Conservation (phyloP, 768 basidiomycete species). For the Collybia nuda region DNA sequence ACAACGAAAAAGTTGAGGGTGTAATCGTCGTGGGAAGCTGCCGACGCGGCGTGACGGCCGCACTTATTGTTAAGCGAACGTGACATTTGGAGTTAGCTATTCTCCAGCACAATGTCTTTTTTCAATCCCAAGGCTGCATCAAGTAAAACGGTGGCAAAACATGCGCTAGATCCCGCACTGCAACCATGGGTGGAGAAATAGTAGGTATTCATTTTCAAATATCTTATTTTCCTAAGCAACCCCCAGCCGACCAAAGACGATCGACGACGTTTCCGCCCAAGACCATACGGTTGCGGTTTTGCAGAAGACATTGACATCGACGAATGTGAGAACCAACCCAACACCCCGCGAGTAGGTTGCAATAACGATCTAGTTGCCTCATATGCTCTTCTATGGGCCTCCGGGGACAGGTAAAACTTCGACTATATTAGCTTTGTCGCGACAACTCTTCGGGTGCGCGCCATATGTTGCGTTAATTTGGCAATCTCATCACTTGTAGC, state of each 20-base stretch:
- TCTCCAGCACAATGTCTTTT: conserved; percentile 53
- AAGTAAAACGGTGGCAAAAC: conserved; percentile 40
- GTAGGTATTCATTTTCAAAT: conserved; percentile 42
- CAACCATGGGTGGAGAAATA: conserved; percentile 99
- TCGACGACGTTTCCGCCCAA: conserved; percentile 96
- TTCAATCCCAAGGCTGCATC: conserved; percentile 50
- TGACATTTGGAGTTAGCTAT: conserved; percentile 26
- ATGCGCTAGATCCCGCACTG: conserved; percentile 50
- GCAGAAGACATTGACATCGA: conserved; percentile 84
- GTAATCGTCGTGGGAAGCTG: conserved; percentile 28
- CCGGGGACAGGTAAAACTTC: conserved; percentile 99
- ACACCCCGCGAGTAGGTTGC: background rate
- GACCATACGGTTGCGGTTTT: conserved; percentile 95
- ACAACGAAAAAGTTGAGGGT: conserved; percentile 17
- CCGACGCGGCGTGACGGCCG: conserved; percentile 37
- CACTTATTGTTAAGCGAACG: conserved; percentile 45
- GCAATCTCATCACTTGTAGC: background rate
- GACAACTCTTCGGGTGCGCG: conserved; percentile 90
- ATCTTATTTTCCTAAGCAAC: conserved; percentile 2
- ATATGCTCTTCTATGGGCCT: conserved; percentile 99
- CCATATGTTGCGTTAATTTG: conserved; percentile 1
- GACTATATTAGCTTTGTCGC: conserved; percentile 90
- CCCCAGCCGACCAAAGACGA: conserved; percentile 89
- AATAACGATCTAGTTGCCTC: conserved; percentile 71
- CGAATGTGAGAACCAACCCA: conserved; percentile 63